Percentiles rank a stretch among this genome's conserved stretches.
phyloP scores from a whole-genome alignment of 2,329 filamentous ascomycete species.

The Phoma sp. region DNA sequence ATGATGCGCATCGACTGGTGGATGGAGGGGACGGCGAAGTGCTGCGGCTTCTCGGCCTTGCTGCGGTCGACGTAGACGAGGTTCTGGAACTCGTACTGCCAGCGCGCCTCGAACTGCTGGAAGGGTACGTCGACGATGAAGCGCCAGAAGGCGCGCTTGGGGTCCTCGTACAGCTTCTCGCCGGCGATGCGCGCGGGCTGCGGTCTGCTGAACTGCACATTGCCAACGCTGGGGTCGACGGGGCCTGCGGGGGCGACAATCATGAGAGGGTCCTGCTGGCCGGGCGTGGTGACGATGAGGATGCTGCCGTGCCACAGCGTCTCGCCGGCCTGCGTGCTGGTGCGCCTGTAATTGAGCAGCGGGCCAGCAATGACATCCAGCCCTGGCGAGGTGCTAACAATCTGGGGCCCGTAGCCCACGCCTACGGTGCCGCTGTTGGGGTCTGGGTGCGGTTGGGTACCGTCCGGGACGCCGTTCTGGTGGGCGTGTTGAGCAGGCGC shows the following conservation, averaged over 20 bases:
- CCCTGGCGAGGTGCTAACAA: constrained; percentile 48
- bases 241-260: constrained; percentile 60
- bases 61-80: constrained; percentile 65
- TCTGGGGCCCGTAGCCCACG: constrained; percentile 52
- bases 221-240: constrained; percentile 31
- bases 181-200: constrained; percentile 50
- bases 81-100: constrained; percentile 77
- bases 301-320: constrained; percentile 83
- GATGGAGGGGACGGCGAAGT: constrained; percentile 64
- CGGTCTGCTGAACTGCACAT: constrained; percentile 31
- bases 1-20: constrained; percentile 72
- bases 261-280: constrained; percentile 67
- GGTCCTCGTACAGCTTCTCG: constrained; percentile 66
- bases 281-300: constrained; percentile 78
- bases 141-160: constrained; percentile 64
- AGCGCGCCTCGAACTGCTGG: constrained; percentile 74
- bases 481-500: neutral
- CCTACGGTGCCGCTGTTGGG: constrained; percentile 41
- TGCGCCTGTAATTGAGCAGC: constrained; percentile 78
- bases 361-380: constrained; percentile 73
- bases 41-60: constrained; percentile 39
- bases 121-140: constrained; percentile 68
- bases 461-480: constrained; percentile 6
- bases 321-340: constrained; percentile 60
- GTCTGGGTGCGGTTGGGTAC: constrained; percentile 18